Percentiles rank a stretch among this genome's conserved stretches.
These are phyloP conservation scores for Actinomortierella wolfii DNA, from an alignment of 371 early-diverging fungal genomes.

Conservation along the genomic window DNA sequence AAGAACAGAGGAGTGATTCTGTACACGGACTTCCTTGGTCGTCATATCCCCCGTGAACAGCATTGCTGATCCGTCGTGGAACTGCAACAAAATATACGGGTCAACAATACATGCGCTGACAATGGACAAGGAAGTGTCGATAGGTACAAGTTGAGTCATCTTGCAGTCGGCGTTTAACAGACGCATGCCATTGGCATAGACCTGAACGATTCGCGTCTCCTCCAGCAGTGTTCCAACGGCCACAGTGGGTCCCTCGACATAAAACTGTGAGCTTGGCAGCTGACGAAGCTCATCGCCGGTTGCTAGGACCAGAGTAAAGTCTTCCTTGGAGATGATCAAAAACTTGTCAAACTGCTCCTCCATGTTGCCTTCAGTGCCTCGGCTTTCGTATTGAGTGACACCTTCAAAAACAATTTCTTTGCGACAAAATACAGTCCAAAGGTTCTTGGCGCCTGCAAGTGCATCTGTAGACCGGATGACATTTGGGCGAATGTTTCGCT, in stretches of 20 bases:
- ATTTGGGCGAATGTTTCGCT: slow-evolving; percentile 78
- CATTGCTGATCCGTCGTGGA: slow-evolving; percentile 66
- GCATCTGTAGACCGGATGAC: slow-evolving; percentile 68
- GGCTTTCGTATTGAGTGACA: slow-evolving; percentile 49
- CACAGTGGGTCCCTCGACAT: slow-evolving; percentile 77
- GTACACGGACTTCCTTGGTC: slow-evolving; percentile 51
- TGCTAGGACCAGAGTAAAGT: slow-evolving; percentile 70
- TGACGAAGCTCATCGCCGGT: slow-evolving; percentile 88
- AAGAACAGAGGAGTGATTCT: slow-evolving; percentile 47
- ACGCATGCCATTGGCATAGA: slow-evolving; percentile 75
- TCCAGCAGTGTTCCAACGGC: slow-evolving; percentile 68
- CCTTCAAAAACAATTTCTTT: slow-evolving; percentile 57
- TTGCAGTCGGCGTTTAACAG: slow-evolving; percentile 71
- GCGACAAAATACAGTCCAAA: slow-evolving; percentile 72
- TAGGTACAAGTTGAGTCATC: slow-evolving; percentile 58
- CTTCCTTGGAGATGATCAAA: slow-evolving; percentile 73
- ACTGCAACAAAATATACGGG: slow-evolving; percentile 78
- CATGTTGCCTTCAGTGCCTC: slow-evolving; percentile 44
- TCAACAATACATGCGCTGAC: slow-evolving; percentile 79
- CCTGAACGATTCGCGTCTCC: slow-evolving; percentile 76
- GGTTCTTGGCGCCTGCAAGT: slow-evolving; percentile 64
- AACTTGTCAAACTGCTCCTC: slow-evolving; percentile 63
- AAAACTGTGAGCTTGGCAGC: slow-evolving; percentile 77
- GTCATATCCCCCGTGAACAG: slow-evolving; percentile 62
- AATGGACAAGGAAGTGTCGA: slow-evolving; percentile 66